Percentiles rank a stretch among this genome's conserved stretches.
Conservation (phyloP, 2,329 filamentous ascomycete species). For the Cyphellophora attinorum region DNA sequence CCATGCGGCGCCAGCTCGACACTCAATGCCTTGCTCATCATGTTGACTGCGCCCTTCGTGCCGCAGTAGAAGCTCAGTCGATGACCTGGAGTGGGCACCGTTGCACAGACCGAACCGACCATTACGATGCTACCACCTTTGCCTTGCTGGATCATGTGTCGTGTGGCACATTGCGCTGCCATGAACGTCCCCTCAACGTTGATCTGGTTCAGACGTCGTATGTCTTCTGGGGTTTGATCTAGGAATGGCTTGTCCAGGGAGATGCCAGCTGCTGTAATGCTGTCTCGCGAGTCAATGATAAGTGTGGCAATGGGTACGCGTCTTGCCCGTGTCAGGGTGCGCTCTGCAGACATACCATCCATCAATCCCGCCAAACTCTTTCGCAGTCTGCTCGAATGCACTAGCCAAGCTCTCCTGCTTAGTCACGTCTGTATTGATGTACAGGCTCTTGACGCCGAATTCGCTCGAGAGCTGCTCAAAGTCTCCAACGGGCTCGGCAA, state of each 20-base stretch:
- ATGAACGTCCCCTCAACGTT: conserved; percentile 38
- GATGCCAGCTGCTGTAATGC: conserved; percentile 27
- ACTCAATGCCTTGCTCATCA: conserved; percentile 26
- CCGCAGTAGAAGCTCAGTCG: conserved; percentile 10
- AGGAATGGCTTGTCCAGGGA: conserved; percentile 36
- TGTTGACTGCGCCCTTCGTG: conserved; percentile 31
- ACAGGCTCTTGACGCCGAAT: conserved; percentile 18
- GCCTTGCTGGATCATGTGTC: conserved; percentile 41
- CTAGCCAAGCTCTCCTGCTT: conserved; percentile 30
- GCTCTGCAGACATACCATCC: conserved; percentile 19
- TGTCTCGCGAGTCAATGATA: conserved; percentile 1
- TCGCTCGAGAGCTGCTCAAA: conserved; percentile 8
- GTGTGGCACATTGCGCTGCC: conserved; percentile 38
- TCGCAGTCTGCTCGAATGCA: conserved; percentile 32
- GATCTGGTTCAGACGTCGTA: conserved; percentile 30
- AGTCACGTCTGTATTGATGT: conserved; percentile 38
- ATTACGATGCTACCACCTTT: conserved; percentile 23
- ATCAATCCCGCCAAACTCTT: conserved; percentile 30
- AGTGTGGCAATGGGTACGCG: no score
- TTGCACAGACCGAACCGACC: conserved; percentile 12
- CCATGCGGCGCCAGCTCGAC: conserved; percentile 40
- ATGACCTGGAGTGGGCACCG: conserved; percentile 9
- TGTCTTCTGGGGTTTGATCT: conserved; percentile 32
- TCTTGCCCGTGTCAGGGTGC: no score
- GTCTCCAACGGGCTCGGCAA: conserved; percentile 10